Evolutionary conservation across 768 basidiomycete genomes (phyloP).

Genomic region (Boletus patriciae): DNA sequence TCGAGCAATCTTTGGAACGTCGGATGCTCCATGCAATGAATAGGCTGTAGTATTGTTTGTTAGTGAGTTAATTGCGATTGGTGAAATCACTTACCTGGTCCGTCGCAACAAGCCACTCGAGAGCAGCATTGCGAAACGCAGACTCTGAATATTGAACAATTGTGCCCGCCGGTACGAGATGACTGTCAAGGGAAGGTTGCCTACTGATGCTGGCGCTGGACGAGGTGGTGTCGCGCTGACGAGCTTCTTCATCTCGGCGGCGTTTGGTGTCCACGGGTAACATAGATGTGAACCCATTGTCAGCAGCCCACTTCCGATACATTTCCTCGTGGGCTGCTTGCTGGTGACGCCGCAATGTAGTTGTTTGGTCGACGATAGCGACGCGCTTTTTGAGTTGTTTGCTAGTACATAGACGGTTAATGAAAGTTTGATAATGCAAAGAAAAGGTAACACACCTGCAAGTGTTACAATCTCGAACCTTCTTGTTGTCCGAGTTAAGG

Average conservation of each 20-base stretch:
- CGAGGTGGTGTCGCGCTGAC: background rate
- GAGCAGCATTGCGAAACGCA: background rate
- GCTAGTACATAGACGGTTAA: too few species aligned
- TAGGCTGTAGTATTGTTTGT: background rate
- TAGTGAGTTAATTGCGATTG: background rate
- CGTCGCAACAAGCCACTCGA: background rate
- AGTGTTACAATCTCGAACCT: background rate
- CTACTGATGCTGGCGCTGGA: background rate
- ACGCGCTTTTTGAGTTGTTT: background rate
- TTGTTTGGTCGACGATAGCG: background rate
- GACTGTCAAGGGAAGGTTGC: background rate
- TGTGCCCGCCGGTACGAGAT: background rate
- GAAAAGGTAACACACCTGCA: background rate
- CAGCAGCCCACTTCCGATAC: slow-evolving; percentile 1
- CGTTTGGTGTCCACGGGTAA: background rate
- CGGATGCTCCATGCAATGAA: background rate
- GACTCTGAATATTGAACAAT: background rate
- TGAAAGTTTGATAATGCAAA: background rate
- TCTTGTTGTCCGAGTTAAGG: background rate
- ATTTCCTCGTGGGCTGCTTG: background rate
- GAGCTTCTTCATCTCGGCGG: background rate
- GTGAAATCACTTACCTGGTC: background rate
- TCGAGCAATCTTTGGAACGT: background rate
- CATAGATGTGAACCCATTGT: background rate
- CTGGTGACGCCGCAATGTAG: background rate